These are phyloP conservation scores for Skeletonema grethae DNA, from an alignment of 108 stramenopile species.

Conservation along the genomic window DNA sequence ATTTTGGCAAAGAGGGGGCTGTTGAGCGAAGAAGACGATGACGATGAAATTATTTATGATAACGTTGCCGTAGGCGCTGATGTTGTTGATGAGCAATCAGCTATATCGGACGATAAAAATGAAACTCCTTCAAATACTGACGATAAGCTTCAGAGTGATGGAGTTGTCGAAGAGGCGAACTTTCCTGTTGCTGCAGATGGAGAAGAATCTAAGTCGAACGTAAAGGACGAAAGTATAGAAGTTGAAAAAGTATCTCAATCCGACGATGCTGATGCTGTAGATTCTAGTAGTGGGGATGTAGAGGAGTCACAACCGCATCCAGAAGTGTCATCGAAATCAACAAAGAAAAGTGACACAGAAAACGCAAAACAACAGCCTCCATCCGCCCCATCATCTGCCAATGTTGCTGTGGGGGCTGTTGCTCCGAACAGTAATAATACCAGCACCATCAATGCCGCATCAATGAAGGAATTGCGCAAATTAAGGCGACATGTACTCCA, in stretches of 20 bases:
- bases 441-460: conserved; percentile 7
- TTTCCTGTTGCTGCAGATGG: neutral
- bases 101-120: neutral
- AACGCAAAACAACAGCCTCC: neutral
- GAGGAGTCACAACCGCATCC: neutral
- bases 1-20: conserved; percentile 44
- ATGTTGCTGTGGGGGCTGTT: neutral
- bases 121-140: neutral
- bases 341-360: neutral
- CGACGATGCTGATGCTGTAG: neutral
- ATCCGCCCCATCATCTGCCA: neutral
- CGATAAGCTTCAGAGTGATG: neutral
- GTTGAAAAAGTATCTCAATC: neutral
- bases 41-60: conserved; percentile 11
- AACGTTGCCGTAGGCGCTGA: neutral
- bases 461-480: conserved; percentile 63
- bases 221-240: neutral
- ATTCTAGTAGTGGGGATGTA: neutral
- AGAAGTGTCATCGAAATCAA: neutral
- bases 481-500: conserved; percentile 76
- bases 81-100: neutral
- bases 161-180: neutral
- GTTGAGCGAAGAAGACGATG: conserved; percentile 25
- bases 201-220: neutral
- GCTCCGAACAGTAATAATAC: neutral